phyloP scores from a whole-genome alignment of 179 eudicot genomes.

The Vitellaria paradoxa region DNA sequence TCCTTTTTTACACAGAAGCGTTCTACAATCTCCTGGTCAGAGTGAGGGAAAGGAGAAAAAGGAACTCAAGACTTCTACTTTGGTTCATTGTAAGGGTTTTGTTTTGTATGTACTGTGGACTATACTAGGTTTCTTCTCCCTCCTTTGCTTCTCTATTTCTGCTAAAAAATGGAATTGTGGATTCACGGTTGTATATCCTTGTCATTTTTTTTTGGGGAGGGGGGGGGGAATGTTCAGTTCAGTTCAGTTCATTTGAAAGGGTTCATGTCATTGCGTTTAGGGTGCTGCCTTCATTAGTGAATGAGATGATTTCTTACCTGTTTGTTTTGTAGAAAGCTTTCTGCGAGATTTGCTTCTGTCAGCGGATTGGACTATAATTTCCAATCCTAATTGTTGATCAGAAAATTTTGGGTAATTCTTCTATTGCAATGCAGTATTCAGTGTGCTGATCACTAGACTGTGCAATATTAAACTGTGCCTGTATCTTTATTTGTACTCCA shows the following conservation, averaged over 20 bases:
- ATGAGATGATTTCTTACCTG: neutral
- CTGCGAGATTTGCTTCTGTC: no score
- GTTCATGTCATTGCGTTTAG: neutral
- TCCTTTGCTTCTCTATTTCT: neutral
- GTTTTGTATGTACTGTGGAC: neutral
- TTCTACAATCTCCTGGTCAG: neutral
- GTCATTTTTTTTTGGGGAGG: neutral
- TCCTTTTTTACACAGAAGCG: neutral
- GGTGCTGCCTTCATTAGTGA: neutral
- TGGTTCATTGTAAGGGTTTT: neutral
- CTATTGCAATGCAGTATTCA: no score
- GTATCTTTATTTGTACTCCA: no score
- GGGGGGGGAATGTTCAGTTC: neutral
- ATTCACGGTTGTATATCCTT: neutral
- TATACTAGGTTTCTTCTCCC: neutral
- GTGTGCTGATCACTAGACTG: no score
- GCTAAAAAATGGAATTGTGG: neutral
- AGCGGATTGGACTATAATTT: no score
- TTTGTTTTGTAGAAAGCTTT: neutral
- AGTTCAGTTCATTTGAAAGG: neutral
- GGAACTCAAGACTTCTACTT: neutral
- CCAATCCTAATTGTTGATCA: neutral
- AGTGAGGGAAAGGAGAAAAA: neutral
- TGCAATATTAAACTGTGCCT: no score
- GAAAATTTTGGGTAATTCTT: no score